phyloP scores from a whole-genome alignment of 805 yeast species.

The Kodamaea sagamina region DNA sequence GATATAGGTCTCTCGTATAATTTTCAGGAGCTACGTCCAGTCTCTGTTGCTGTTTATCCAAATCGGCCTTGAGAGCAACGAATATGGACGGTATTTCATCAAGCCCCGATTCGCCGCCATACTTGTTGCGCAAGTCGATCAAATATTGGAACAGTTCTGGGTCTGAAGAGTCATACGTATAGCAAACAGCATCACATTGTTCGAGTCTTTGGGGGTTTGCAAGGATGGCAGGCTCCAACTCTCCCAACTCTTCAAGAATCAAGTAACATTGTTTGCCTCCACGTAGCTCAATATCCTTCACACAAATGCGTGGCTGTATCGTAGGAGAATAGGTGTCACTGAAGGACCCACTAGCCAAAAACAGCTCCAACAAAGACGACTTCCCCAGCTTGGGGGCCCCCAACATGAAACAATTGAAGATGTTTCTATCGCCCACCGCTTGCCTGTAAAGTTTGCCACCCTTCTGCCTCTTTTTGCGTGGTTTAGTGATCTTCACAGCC shows the following conservation, averaged over 20 bases:
- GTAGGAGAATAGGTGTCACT: conserved; percentile 79
- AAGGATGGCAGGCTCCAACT: conserved; percentile 76
- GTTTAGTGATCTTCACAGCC: conserved; percentile 76
- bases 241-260: conserved; percentile 88
- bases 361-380: conserved; percentile 78
- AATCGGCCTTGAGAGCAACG: conserved; percentile 92
- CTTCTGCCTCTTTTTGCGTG: conserved; percentile 69
- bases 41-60: conserved; percentile 93
- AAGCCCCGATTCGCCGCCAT: conserved; percentile 49
- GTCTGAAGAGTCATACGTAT: conserved; percentile 91
- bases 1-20: conserved; percentile 62
- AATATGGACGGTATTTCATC: conserved; percentile 75
- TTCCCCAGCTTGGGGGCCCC: conserved; percentile 91
- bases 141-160: conserved; percentile 90
- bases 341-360: conserved; percentile 65
- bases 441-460: conserved; percentile 66
- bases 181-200: conserved; percentile 88
- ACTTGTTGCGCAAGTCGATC: conserved; percentile 63
- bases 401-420: conserved; percentile 83
- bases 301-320: conserved; percentile 75
- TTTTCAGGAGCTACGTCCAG: conserved; percentile 84
- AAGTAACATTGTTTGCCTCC: conserved; percentile 96
- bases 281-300: conserved; percentile 86
- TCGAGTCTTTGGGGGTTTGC: conserved; percentile 69
- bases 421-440: conserved; percentile 77